Evolutionary conservation across 2,329 filamentous ascomycete genomes (phyloP).

Genomic region (Monosporascus sp.): DNA sequence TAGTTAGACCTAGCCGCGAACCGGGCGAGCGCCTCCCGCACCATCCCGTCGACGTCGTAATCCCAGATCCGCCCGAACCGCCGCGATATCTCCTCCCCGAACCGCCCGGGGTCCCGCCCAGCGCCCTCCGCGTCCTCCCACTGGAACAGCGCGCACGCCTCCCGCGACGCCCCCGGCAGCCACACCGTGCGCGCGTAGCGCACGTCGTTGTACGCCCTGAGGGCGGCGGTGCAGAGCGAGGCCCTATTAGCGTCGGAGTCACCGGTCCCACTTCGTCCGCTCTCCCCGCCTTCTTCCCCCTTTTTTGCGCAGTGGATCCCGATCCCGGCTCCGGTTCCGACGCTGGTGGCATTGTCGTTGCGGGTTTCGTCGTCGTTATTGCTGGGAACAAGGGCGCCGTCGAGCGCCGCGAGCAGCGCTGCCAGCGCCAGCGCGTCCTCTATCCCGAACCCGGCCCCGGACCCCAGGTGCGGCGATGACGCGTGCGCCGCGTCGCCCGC

Average conservation of each 20-base stretch:
- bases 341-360: too few species aligned
- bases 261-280: not conserved
- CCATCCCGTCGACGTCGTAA: slow-evolving; percentile 23
- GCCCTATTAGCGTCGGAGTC: not conserved
- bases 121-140: slow-evolving; percentile 17
- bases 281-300: not conserved
- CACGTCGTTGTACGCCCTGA: slow-evolving; percentile 22
- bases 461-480: slow-evolving; percentile 48
- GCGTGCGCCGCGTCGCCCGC: slow-evolving; percentile 56
- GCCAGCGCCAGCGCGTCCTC: slow-evolving; percentile 47
- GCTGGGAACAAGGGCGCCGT: not conserved
- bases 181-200: slow-evolving; percentile 27
- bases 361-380: too few species aligned
- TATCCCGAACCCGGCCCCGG: slow-evolving; percentile 51
- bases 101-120: slow-evolving; percentile 13
- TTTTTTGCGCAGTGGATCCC: too few species aligned
- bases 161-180: slow-evolving; percentile 24
- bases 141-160: slow-evolving; percentile 26
- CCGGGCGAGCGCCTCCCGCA: slow-evolving; percentile 6
- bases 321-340: too few species aligned
- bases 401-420: slow-evolving; percentile 24
- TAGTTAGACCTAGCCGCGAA: not conserved
- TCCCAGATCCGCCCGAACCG: slow-evolving; percentile 26
- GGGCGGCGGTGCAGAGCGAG: slow-evolving; percentile 17
- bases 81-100: slow-evolving; percentile 12